Percentiles rank a stretch among this genome's conserved stretches.
These are phyloP conservation scores for Strigomonas culicis DNA, from an alignment of 208 protist species.

Conservation along the genomic window DNA sequence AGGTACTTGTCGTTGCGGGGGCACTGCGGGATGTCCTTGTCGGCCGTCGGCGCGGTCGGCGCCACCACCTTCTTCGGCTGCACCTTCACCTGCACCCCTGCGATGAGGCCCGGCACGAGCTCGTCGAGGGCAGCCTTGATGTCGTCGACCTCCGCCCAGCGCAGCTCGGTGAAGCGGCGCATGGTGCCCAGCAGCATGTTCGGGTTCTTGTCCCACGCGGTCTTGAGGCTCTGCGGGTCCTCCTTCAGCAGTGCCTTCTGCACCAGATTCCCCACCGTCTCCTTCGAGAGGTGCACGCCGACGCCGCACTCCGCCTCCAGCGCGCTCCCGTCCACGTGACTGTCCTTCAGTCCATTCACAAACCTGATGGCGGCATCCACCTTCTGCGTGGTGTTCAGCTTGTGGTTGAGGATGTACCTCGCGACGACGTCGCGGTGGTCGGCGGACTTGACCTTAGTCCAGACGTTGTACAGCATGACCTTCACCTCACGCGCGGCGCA, in stretches of 20 bases:
- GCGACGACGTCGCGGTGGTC: constrained; percentile 71
- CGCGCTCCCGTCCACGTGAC: constrained; percentile 32
- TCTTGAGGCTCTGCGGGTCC: constrained; percentile 49
- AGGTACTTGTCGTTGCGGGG: constrained; percentile 48
- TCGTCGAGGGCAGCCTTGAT: constrained; percentile 60
- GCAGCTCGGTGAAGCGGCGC: constrained; percentile 56
- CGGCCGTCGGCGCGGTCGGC: constrained; percentile 8
- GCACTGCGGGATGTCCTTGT: constrained; percentile 26
- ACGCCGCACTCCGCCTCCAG: constrained; percentile 78
- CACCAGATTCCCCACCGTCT: constrained; percentile 47
- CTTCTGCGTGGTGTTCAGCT: constrained; percentile 82
- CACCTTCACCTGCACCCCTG: constrained; percentile 34
- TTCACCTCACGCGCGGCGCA: constrained; percentile 70
- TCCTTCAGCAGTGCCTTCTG: constrained; percentile 43
- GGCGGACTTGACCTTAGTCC: constrained; percentile 79
- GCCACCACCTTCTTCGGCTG: constrained; percentile 14
- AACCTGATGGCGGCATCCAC: constrained; percentile 78
- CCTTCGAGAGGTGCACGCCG: constrained; percentile 51
- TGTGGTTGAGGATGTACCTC: constrained; percentile 42
- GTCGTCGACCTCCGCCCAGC: constrained; percentile 71
- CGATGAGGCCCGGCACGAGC: constrained; percentile 61
- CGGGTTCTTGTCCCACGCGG: constrained; percentile 75
- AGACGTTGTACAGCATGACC: constrained; percentile 85
- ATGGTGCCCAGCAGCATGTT: constrained; percentile 85
- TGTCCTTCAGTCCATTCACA: constrained; percentile 47